These are phyloP conservation scores for Zelopaecilomyces penicillatus DNA, from an alignment of 2,329 filamentous ascomycete species.

Conservation along the genomic window DNA sequence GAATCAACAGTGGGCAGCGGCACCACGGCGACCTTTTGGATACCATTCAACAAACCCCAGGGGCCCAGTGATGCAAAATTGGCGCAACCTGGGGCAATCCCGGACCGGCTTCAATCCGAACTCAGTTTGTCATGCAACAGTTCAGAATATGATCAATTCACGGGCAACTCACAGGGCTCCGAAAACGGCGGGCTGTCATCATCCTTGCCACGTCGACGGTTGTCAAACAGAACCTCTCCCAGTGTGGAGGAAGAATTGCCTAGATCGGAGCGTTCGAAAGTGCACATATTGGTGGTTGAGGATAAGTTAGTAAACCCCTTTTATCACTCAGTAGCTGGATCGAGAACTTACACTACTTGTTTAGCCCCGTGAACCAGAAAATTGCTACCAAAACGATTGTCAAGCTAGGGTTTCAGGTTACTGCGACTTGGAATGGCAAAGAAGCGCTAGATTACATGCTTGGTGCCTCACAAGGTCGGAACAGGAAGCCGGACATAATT, in stretches of 20 bases:
- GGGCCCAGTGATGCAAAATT: constrained; percentile 38
- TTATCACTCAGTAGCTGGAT: neutral
- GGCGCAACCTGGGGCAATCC: constrained; percentile 54
- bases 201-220: constrained; percentile 20
- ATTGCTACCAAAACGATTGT: constrained; percentile 68
- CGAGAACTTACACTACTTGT: neutral
- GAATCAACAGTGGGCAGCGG: constrained; percentile 59
- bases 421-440: constrained; percentile 68
- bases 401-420: constrained; percentile 63
- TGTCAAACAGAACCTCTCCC: constrained; percentile 27
- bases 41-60: constrained; percentile 66
- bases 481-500: constrained; percentile 61
- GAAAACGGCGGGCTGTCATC: constrained; percentile 18
- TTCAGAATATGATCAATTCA: constrained; percentile 50
- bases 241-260: constrained; percentile 41
- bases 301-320: constrained; percentile 53
- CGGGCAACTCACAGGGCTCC: constrained; percentile 30
- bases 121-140: constrained; percentile 58
- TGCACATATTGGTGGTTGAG: constrained; percentile 70
- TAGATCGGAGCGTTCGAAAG: constrained; percentile 49
- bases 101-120: constrained; percentile 58
- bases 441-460: constrained; percentile 68
- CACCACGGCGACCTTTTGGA: constrained; percentile 68
- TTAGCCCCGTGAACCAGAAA: constrained; percentile 59
- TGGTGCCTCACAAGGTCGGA: constrained; percentile 40